Evolutionary conservation across 768 basidiomycete species (phyloP), one percentile per base, ranked within the genome.

Genomic region (Boletus coccyginus): DNA sequence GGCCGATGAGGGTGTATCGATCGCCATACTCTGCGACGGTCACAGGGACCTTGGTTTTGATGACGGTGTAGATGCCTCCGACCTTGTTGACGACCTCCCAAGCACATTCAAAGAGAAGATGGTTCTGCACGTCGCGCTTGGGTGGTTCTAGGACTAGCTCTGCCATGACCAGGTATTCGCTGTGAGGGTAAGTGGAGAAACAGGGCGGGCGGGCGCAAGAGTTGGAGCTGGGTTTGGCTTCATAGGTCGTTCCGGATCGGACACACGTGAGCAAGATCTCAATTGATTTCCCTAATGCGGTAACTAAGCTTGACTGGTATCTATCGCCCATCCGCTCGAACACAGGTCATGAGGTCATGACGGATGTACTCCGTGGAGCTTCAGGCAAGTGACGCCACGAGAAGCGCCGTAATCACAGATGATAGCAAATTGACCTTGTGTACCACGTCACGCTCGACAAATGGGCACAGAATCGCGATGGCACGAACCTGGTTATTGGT

Each of bases 41-140:
- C 76, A 99, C 93, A 52, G 97, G 97, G 54, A 97, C 94, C 71
- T 99, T 99, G 49, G 97, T 98, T 78, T 98, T 98, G 71, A 98
- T 97, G 77, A 99, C 96, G 61, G 96, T 98, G 81, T 98, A 98
- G 74, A 98, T 98, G 59, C 96, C 96, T 64, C 95, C 96, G 73
- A 98, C 95, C 75, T 97, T 98, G 84, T 98, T 97, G 35, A 90
- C 94, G 65, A 97, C 95, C 77, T 97, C 95, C 95, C 95, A 98
- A 35, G 94, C 94, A 71, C 89, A 92, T 70, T 97, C 94, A 68
- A 97, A 97, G 68, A 97, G 88, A 35, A 92, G 66, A 46, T 91
- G 84, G 62, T 87, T 82, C 67, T 84, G 84, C 48, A 91, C 84
- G 73, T 92, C 89, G 75, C 92, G 88, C 58, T 77, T 78, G 31